These are phyloP conservation scores for Aureobasidium mangrovei DNA, from an alignment of 2,329 filamentous ascomycete genomes.

Conservation along the genomic window DNA sequence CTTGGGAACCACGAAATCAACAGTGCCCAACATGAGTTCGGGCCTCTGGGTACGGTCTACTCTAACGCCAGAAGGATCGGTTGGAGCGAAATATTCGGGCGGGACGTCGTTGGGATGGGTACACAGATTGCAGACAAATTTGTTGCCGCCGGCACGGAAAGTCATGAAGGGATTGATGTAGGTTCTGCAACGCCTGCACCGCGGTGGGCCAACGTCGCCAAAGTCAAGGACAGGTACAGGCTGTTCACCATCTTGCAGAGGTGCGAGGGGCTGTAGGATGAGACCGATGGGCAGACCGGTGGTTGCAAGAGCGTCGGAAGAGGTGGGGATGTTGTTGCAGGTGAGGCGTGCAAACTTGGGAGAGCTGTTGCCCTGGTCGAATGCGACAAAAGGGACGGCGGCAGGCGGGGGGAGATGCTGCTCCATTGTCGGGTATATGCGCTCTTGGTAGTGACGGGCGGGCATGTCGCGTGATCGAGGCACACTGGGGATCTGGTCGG, in stretches of 20 bases:
- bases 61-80: constrained; percentile 75
- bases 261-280: constrained; percentile 78
- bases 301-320: constrained; percentile 65
- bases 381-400: constrained; percentile 80
- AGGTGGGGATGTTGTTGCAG: constrained; percentile 84
- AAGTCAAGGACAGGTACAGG: constrained; percentile 91
- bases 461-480: constrained; percentile 74
- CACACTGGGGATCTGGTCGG: constrained; percentile 87
- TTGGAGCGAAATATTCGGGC: constrained; percentile 86
- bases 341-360: constrained; percentile 89
- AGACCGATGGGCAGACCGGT: constrained; percentile 83
- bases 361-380: constrained; percentile 92
- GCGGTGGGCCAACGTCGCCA: constrained; percentile 78
- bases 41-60: constrained; percentile 83
- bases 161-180: constrained; percentile 99
- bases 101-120: constrained; percentile 93
- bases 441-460: constrained; percentile 74
- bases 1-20: constrained; percentile 94
- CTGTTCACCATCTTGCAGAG: constrained; percentile 72
- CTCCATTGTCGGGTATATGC: constrained; percentile 93
- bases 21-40: constrained; percentile 82
- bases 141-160: constrained; percentile 87
- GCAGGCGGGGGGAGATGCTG: constrained; percentile 85
- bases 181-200: constrained; percentile 84
- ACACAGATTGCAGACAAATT: constrained; percentile 97